These are phyloP conservation scores for Penicillium maclennaniae DNA, from an alignment of 495 filamentous ascomycete genomes.

Conservation along the genomic window DNA sequence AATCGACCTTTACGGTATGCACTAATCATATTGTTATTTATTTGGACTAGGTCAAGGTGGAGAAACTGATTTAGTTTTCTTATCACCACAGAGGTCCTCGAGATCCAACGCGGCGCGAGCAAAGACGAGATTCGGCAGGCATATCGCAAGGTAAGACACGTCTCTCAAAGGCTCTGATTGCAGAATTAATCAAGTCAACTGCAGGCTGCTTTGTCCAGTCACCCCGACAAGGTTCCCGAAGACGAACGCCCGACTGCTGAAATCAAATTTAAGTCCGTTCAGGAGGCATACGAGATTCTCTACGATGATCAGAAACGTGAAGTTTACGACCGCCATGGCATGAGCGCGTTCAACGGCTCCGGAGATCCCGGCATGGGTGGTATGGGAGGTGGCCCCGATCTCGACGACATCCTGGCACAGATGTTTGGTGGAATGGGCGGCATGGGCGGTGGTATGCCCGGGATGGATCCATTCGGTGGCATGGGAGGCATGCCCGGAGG, in stretches of 20 bases:
- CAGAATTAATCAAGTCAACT: conserved; percentile 10
- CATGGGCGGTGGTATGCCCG: conserved; percentile 56
- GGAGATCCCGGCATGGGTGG: conserved; percentile 62
- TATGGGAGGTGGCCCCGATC: conserved; percentile 58
- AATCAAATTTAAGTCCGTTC: conserved; percentile 83
- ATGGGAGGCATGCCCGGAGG: conserved; percentile 47
- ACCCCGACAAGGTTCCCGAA: conserved; percentile 95
- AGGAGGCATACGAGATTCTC: conserved; percentile 95
- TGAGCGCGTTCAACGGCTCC: conserved; percentile 81
- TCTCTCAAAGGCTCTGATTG: neutral
- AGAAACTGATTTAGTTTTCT: conserved; percentile 15
- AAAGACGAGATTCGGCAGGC: conserved; percentile 93
- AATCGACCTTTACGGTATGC: conserved; percentile 48
- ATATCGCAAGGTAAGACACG: conserved; percentile 76
- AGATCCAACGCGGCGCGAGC: conserved; percentile 61
- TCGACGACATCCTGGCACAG: conserved; percentile 86
- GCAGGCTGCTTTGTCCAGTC: conserved; percentile 80
- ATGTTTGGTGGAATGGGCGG: conserved; percentile 77
- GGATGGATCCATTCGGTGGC: conserved; percentile 38
- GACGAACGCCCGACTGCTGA: conserved; percentile 79
- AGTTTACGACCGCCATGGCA: conserved; percentile 89
- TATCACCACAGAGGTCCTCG: conserved; percentile 62
- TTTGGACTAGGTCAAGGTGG: neutral
- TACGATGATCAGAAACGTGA: conserved; percentile 91
- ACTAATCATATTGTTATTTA: too few relatives aligned